Conservation (phyloP, 495 filamentous ascomycete genomes). For the Penicillium goetzii region DNA sequence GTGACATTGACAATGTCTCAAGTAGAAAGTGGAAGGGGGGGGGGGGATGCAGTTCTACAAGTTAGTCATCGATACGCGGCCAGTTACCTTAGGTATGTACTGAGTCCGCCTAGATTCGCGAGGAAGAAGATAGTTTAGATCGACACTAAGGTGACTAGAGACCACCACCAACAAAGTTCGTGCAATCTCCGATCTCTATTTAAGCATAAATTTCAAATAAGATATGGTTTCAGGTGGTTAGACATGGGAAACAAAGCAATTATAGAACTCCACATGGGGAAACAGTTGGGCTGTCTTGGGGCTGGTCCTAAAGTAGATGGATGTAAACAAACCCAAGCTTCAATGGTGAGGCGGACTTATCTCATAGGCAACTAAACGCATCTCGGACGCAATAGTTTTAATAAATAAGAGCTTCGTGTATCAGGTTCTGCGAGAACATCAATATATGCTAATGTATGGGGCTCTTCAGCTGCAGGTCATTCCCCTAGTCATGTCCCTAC, state of each 20-base stretch:
- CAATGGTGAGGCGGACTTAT: not conserved
- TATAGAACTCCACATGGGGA: not conserved
- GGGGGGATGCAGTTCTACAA: not conserved
- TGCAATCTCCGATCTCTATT: not conserved
- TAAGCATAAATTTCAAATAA: not conserved
- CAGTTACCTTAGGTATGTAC: too few species aligned
- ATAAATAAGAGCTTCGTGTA: not conserved
- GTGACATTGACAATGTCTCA: not conserved
- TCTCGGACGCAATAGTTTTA: not conserved
- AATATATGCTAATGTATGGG: not conserved
- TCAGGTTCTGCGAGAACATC: not conserved
- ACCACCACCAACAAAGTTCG: not conserved
- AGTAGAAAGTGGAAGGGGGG: not conserved
- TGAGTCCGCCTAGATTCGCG: not conserved
- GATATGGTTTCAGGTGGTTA: not conserved
- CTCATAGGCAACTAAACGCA: not conserved
- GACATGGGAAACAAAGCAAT: slow-evolving; percentile 10
- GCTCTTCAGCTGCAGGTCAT: not conserved
- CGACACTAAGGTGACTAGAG: not conserved
- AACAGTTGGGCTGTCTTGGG: slow-evolving; percentile 6
- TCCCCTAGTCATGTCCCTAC: not conserved
- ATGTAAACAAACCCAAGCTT: slow-evolving; percentile 9
- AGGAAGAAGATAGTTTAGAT: not conserved
- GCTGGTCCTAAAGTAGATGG: slow-evolving; percentile 8
- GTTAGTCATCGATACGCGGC: not conserved